Evolutionary conservation across 257 asterid species (phyloP).

Genomic region (Ophiorrhiza pumila): DNA sequence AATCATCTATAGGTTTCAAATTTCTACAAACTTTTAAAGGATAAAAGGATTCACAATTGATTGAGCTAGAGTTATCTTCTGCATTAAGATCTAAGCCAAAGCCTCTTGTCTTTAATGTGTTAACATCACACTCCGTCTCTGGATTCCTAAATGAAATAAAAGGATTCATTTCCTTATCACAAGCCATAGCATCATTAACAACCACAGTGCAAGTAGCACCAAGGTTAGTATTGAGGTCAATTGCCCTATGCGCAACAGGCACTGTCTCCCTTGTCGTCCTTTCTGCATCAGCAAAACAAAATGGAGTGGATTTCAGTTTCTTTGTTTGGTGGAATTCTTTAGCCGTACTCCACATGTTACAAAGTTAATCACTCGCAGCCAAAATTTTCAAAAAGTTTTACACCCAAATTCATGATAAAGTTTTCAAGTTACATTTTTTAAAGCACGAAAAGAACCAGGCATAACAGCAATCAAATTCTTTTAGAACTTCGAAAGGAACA

Average conservation of each 20-base stretch:
- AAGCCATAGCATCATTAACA: conserved; percentile 25
- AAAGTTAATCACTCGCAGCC: neutral
- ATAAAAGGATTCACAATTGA: conserved; percentile 36
- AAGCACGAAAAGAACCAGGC: neutral
- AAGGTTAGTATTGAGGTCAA: conserved; percentile 56
- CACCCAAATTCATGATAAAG: neutral
- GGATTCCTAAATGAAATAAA: conserved; percentile 24
- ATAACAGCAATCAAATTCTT: neutral
- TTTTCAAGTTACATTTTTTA: neutral
- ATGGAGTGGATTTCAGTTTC: neutral
- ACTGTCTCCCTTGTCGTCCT: conserved; percentile 22
- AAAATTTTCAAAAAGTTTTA: neutral
- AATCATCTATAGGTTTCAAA: conserved; percentile 46
- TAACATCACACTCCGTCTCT: conserved; percentile 16
- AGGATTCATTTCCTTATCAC: conserved; percentile 28
- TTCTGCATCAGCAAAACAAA: conserved; percentile 48
- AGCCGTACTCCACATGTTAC: neutral
- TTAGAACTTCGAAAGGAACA: neutral
- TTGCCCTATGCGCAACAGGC: conserved; percentile 22
- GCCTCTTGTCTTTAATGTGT: conserved; percentile 33
- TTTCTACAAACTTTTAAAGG: conserved; percentile 33
- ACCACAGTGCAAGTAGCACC: conserved; percentile 24
- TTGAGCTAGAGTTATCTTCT: conserved; percentile 53
- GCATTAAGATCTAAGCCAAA: conserved; percentile 61
- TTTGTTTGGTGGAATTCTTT: neutral